These are phyloP conservation scores for Mycena venus DNA, from an alignment of 768 basidiomycete genomes.

Conservation along the genomic window DNA sequence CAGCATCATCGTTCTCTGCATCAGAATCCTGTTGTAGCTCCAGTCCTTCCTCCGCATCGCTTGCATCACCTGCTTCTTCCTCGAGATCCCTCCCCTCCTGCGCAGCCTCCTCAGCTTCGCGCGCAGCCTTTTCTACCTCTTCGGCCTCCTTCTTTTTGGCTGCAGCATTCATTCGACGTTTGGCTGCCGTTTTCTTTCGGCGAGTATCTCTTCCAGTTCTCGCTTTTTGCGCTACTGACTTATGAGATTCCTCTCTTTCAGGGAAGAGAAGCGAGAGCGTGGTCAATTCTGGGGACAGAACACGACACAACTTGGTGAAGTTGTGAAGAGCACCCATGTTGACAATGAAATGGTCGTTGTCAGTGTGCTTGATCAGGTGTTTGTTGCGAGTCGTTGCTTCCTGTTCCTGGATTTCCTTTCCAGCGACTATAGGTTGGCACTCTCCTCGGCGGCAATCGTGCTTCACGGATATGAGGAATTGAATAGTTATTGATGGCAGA, in stretches of 20 bases:
- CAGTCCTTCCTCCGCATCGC: neutral
- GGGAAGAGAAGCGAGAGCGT: neutral
- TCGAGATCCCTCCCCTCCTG: neutral
- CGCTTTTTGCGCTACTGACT: neutral
- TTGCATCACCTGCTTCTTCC: neutral
- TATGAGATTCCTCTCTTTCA: neutral
- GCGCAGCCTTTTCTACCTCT: neutral
- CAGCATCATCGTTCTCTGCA: too few species aligned
- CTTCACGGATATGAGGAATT: constrained; percentile 1
- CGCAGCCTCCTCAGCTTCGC: neutral
- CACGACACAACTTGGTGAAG: too few species aligned
- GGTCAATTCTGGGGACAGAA: too few species aligned
- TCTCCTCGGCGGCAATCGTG: constrained; percentile 1
- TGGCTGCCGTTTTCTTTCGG: constrained; percentile 6
- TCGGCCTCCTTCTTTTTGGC: neutral
- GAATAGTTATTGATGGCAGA: neutral
- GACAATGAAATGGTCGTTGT: constrained; percentile 6
- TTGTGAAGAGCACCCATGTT: constrained; percentile 8
- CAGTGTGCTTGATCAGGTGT: constrained; percentile 3
- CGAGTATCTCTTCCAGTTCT: neutral
- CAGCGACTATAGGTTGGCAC: neutral
- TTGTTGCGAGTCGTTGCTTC: neutral
- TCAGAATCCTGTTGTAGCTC: too few species aligned
- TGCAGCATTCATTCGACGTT: neutral
- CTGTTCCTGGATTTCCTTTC: neutral